phyloP scores from a whole-genome alignment of 2,329 filamentous ascomycete species.

The Aspergillus proliferans region DNA sequence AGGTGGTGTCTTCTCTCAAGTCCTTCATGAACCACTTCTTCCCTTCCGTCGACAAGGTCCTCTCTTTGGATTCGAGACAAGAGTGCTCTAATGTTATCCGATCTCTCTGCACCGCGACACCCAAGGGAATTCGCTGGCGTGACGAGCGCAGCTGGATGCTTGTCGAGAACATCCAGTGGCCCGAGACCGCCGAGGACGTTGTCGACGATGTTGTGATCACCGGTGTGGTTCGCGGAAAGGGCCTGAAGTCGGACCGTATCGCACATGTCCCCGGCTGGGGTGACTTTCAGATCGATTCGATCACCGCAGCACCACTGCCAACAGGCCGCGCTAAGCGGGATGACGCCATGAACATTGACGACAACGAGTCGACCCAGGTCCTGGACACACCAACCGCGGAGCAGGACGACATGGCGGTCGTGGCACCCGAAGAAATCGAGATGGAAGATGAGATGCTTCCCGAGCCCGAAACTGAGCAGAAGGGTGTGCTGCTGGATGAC shows the following conservation, averaged over 20 bases:
- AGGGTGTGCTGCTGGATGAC: slow-evolving; percentile 86
- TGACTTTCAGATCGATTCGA: slow-evolving; percentile 84
- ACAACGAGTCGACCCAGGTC: slow-evolving; percentile 44
- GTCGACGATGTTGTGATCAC: slow-evolving; percentile 64
- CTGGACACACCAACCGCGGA: slow-evolving; percentile 70
- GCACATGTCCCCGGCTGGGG: slow-evolving; percentile 93
- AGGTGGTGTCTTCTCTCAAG: slow-evolving; percentile 75
- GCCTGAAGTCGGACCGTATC: slow-evolving; percentile 81
- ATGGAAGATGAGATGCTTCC: slow-evolving; percentile 64
- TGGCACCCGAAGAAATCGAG: slow-evolving; percentile 77
- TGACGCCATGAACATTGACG: slow-evolving; percentile 64
- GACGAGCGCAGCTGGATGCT: slow-evolving; percentile 96
- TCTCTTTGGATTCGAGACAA: slow-evolving; percentile 79
- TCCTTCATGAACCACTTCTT: slow-evolving; percentile 95
- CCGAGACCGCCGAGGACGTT: slow-evolving; percentile 43
- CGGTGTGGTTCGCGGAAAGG: slow-evolving; percentile 77
- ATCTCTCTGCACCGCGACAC: slow-evolving; percentile 82
- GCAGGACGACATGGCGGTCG: slow-evolving; percentile 71
- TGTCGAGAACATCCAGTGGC: slow-evolving; percentile 73
- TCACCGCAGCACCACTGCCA: slow-evolving; percentile 66
- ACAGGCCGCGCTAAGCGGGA: slow-evolving; percentile 48
- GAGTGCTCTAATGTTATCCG: slow-evolving; percentile 88
- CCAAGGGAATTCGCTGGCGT: slow-evolving; percentile 91
- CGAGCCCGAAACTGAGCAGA: slow-evolving; percentile 49
- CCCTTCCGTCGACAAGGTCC: slow-evolving; percentile 82